phyloP scores from a whole-genome alignment of 176 grass and related monocot species.

The Eleusine indica region DNA sequence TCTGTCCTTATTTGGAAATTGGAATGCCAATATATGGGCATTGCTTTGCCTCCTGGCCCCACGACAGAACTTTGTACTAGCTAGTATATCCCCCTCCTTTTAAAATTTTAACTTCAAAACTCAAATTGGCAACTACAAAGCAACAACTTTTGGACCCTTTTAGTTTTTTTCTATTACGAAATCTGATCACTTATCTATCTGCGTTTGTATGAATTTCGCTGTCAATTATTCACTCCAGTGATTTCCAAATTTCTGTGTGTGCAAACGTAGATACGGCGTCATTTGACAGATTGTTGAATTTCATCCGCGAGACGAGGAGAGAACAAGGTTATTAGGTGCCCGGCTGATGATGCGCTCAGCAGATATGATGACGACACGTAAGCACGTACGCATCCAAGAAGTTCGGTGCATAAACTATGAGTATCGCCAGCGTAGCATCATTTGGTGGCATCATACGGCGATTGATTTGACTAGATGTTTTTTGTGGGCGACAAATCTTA shows the following conservation, averaged over 20 bases:
- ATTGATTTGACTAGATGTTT: not conserved
- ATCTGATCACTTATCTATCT: not conserved
- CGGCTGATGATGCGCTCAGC: not conserved
- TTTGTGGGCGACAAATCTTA: not conserved
- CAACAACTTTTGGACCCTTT: not conserved
- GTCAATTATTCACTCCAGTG: not conserved
- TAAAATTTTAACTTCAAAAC: not conserved
- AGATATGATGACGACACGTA: not conserved
- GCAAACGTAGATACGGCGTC: not conserved
- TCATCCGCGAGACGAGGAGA: not conserved
- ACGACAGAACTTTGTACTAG: not conserved
- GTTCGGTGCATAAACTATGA: not conserved
- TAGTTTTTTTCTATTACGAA: not conserved
- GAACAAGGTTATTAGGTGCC: not conserved
- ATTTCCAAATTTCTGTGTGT: not conserved
- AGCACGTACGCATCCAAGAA: not conserved
- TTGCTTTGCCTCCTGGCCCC: slow-evolving; percentile 6
- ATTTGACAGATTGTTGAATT: not conserved
- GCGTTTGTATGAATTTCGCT: not conserved
- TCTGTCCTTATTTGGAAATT: slow-evolving; percentile 14
- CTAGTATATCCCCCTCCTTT: not conserved
- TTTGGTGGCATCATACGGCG: not conserved
- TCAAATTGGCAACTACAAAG: not conserved
- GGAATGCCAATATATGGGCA: not conserved
- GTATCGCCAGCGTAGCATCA: not conserved